These are phyloP conservation scores for Tarenaya hassleriana DNA, from an alignment of 345 rosid genomes.

Conservation along the genomic window DNA sequence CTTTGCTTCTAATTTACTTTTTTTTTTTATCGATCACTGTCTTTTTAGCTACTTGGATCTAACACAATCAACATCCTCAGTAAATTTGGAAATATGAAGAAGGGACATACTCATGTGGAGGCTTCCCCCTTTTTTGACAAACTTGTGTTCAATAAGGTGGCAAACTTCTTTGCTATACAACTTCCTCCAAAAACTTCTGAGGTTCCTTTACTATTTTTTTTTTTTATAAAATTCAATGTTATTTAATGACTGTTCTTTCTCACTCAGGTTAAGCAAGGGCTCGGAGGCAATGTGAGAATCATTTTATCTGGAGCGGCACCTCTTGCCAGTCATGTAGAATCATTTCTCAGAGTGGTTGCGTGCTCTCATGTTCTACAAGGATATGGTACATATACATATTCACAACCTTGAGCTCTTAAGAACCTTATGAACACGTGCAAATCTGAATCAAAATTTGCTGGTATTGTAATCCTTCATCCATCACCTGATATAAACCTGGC, in stretches of 20 bases:
- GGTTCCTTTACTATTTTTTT: not conserved
- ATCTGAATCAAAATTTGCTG: too few species aligned
- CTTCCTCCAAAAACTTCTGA: not conserved
- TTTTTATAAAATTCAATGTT: too few species aligned
- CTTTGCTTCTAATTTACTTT: too few species aligned
- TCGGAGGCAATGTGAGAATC: conserved; percentile 76
- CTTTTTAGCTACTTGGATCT: not conserved
- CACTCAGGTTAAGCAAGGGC: conserved; percentile 68
- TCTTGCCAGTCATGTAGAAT: conserved; percentile 65
- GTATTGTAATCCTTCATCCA: too few species aligned
- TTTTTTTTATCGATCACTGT: too few species aligned
- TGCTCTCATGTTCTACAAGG: conserved; percentile 90
- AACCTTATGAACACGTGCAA: not conserved
- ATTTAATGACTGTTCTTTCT: conserved; percentile 1
- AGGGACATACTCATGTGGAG: conserved; percentile 42
- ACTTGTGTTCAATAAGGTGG: conserved; percentile 73
- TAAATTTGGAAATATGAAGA: conserved; percentile 57
- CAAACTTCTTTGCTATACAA: not conserved
- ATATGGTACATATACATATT: conserved; percentile 53
- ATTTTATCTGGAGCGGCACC: conserved; percentile 90
- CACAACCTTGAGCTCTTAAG: not conserved
- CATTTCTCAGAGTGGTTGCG: conserved; percentile 82
- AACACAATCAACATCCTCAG: conserved; percentile 29
- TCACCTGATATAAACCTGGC: too few species aligned
- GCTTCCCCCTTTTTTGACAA: conserved; percentile 81